Percentiles rank a stretch among this genome's conserved stretches.
Evolutionary conservation across 805 yeast species (phyloP).

Genomic region (Kodamaea jinghongensis): DNA sequence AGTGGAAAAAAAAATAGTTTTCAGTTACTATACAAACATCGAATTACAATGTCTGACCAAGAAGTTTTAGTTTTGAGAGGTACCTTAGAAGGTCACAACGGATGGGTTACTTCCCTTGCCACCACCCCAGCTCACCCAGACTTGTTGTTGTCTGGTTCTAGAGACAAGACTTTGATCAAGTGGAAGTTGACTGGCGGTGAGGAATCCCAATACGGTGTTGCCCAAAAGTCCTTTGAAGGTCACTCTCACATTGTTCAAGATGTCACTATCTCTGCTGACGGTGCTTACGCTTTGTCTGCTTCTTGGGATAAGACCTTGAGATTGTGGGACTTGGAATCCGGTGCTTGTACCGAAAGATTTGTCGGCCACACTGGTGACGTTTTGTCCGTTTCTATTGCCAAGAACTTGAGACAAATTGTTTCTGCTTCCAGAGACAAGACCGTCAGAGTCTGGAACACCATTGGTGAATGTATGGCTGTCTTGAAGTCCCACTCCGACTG

Average conservation of each 20-base stretch:
- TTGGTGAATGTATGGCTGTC: constrained; percentile 95
- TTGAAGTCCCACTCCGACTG: constrained; percentile 97
- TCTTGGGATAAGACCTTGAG: constrained; percentile 99
- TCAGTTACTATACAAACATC: constrained; percentile 1
- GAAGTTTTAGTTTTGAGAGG: constrained; percentile 99
- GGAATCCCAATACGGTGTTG: constrained; percentile 90
- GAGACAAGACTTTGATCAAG: constrained; percentile 97
- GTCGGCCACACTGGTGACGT: constrained; percentile 98
- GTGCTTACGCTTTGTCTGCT: constrained; percentile 95
- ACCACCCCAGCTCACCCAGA: constrained; percentile 98
- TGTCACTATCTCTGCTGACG: constrained; percentile 96
- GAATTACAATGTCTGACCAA: constrained; percentile 62
- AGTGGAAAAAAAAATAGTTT: not conserved
- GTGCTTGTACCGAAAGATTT: constrained; percentile 91
- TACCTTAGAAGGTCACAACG: constrained; percentile 85
- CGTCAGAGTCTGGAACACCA: constrained; percentile 98
- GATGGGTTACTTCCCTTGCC: constrained; percentile 98
- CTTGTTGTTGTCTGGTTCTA: constrained; percentile 94
- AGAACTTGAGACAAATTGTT: constrained; percentile 95
- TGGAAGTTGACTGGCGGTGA: constrained; percentile 97
- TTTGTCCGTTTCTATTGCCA: constrained; percentile 92
- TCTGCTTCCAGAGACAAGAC: constrained; percentile 99
- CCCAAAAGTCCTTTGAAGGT: constrained; percentile 95
- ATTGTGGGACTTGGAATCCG: constrained; percentile 95
- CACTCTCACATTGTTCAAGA: constrained; percentile 99